Conservation (phyloP, 306 rosid genomes). For the Sechiopsis laciniata region DNA sequence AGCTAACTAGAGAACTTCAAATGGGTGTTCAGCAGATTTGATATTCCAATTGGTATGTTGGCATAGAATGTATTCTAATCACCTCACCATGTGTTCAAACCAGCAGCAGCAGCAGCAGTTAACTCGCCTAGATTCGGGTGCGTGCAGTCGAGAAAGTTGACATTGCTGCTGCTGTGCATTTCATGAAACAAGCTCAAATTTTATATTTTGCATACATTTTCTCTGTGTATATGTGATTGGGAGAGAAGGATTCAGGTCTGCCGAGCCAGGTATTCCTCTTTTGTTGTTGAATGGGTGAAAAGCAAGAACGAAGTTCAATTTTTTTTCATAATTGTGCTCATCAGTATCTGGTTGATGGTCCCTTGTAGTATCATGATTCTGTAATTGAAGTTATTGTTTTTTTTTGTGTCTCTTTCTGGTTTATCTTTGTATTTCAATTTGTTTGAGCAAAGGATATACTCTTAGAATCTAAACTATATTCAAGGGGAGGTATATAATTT, state of each 20-base stretch:
- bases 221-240: constrained; percentile 24
- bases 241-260: constrained; percentile 18
- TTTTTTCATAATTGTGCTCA: constrained; percentile 17
- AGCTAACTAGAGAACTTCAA: constrained; percentile 19
- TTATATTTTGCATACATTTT: constrained; percentile 22
- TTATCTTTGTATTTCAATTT: not conserved
- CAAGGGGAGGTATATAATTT: constrained; percentile 7
- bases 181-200: constrained; percentile 15
- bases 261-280: not conserved
- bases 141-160: constrained; percentile 9
- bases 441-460: constrained; percentile 15
- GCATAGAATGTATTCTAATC: constrained; percentile 12
- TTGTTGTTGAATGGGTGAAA: constrained; percentile 21
- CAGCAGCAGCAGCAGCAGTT: constrained; percentile 3
- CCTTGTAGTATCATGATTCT: constrained; percentile 16
- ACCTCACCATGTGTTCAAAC: constrained; percentile 15
- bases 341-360: constrained; percentile 20
- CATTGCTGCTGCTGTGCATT: constrained; percentile 6
- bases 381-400: constrained; percentile 16
- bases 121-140: not conserved
- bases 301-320: constrained; percentile 18
- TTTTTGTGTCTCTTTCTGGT: not conserved
- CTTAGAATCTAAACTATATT: not conserved
- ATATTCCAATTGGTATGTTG: constrained; percentile 20
- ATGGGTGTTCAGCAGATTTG: constrained; percentile 15